These are phyloP conservation scores for Blastobotrys robertii DNA, from an alignment of 805 yeast genomes.

Conservation along the genomic window DNA sequence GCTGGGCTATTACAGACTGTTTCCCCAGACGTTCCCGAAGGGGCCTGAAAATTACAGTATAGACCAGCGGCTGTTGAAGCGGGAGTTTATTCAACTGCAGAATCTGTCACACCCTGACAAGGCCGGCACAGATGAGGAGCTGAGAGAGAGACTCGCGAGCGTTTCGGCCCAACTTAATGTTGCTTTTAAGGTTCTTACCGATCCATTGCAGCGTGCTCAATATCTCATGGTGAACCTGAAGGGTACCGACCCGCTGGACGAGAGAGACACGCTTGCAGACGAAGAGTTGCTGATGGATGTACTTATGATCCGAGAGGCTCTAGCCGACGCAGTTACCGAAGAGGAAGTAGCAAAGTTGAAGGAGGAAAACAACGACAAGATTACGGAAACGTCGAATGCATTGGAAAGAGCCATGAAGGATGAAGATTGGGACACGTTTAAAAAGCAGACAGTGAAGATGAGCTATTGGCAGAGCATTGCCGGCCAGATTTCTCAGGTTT, in stretches of 20 bases:
- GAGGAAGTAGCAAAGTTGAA: slow-evolving; percentile 46
- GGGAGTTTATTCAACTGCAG: slow-evolving; percentile 69
- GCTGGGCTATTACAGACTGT: slow-evolving; percentile 44
- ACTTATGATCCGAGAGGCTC: slow-evolving; percentile 73
- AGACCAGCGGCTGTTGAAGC: slow-evolving; percentile 46
- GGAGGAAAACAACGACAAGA: slow-evolving; percentile 47
- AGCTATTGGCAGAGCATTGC: slow-evolving; percentile 80
- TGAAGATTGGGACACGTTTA: slow-evolving; percentile 49
- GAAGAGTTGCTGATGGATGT: slow-evolving; percentile 59
- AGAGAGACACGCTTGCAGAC: slow-evolving; percentile 34
- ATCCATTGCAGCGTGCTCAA: slow-evolving; percentile 65
- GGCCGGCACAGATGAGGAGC: slow-evolving; percentile 25
- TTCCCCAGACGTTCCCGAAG: slow-evolving; percentile 63
- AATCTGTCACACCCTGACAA: slow-evolving; percentile 74
- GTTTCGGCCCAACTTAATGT: slow-evolving; percentile 52
- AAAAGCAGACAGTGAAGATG: slow-evolving; percentile 56
- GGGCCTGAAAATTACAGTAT: slow-evolving; percentile 42
- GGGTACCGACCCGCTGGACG: slow-evolving; percentile 47
- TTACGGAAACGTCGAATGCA: slow-evolving; percentile 35
- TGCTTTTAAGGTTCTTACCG: slow-evolving; percentile 63
- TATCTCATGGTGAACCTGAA: slow-evolving; percentile 41
- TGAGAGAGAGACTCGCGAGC: slow-evolving; percentile 14
- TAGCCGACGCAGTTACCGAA: slow-evolving; percentile 55
- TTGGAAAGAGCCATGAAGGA: slow-evolving; percentile 39
- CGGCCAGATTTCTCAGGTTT: slow-evolving; percentile 47